Conservation (phyloP, 1,284 basidiomycete species). For the Vanrija sp. region DNA sequence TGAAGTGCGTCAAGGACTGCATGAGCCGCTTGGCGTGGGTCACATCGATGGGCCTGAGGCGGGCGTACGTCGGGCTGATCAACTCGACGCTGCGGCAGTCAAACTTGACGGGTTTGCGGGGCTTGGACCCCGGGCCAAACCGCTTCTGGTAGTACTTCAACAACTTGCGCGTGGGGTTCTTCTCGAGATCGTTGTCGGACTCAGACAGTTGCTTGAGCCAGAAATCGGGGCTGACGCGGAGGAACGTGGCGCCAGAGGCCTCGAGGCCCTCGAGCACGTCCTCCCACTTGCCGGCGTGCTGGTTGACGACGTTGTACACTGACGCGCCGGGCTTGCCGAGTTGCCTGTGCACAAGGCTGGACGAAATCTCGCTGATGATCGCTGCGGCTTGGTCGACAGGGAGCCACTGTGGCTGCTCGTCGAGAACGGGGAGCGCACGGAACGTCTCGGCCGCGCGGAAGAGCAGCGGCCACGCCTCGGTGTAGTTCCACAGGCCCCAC, state of each 20-base stretch:
- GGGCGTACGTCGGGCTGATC: conserved; percentile 27
- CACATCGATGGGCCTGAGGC: conserved; percentile 17
- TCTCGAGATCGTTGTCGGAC: conserved; percentile 50
- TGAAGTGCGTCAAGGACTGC: too few species aligned
- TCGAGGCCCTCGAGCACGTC: conserved; percentile 63
- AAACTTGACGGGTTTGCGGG: conserved; percentile 32
- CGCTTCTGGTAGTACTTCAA: conserved; percentile 39
- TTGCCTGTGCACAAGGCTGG: not conserved
- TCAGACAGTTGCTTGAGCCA: conserved; percentile 54
- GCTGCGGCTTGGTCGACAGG: conserved; percentile 58
- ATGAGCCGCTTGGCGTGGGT: not conserved
- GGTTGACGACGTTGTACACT: conserved; percentile 70
- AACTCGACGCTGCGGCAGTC: conserved; percentile 21
- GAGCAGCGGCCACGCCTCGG: conserved; percentile 55
- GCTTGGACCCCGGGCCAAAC: conserved; percentile 25
- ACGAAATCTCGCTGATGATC: conserved; percentile 55
- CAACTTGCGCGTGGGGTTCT: conserved; percentile 57
- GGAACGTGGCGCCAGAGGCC: conserved; percentile 64
- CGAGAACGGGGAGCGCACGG: conserved; percentile 52
- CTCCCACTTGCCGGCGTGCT: conserved; percentile 50
- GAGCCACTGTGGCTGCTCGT: conserved; percentile 57
- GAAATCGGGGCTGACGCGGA: conserved; percentile 63
- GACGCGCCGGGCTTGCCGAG: conserved; percentile 19
- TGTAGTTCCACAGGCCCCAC: conserved; percentile 61
- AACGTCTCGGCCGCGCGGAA: conserved; percentile 51